Conservation (phyloP, 257 asterid genomes). For the Nicotiana obtusifolia region DNA sequence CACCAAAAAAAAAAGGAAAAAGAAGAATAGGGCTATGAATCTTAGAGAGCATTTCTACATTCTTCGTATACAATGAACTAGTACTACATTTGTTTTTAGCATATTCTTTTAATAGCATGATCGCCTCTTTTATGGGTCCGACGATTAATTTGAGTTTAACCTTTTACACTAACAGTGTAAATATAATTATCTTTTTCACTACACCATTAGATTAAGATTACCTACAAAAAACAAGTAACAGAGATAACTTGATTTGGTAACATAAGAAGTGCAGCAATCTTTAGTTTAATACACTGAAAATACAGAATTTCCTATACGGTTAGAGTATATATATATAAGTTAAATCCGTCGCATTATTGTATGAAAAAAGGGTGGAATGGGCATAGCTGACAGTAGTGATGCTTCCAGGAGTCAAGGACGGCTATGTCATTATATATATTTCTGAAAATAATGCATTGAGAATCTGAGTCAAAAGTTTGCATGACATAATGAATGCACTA, state of each 20-base stretch:
- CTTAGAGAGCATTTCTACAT: neutral
- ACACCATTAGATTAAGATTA: neutral
- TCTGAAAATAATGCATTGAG: neutral
- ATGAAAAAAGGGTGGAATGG: neutral
- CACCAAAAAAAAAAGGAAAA: neutral
- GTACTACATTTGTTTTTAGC: neutral
- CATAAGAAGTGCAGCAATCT: neutral
- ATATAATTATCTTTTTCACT: neutral
- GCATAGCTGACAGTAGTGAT: slow-evolving; percentile 3
- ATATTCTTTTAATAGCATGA: neutral
- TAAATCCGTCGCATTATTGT: neutral
- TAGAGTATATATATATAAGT: neutral
- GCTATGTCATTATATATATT: neutral
- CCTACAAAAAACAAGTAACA: neutral
- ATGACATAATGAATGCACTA: slow-evolving; percentile 10
- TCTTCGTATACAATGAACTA: neutral
- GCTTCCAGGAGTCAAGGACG: slow-evolving; percentile 8
- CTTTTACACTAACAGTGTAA: neutral
- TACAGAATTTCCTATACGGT: neutral
- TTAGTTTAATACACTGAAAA: neutral
- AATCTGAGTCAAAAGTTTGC: slow-evolving; percentile 5
- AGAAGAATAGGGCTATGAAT: neutral
- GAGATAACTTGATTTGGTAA: neutral
- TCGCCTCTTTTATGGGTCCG: neutral
- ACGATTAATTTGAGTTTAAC: neutral